Evolutionary conservation across 2,329 filamentous ascomycete species (phyloP), one percentile per base, ranked within the genome.

Genomic region (Didymosphaeria variabile): DNA sequence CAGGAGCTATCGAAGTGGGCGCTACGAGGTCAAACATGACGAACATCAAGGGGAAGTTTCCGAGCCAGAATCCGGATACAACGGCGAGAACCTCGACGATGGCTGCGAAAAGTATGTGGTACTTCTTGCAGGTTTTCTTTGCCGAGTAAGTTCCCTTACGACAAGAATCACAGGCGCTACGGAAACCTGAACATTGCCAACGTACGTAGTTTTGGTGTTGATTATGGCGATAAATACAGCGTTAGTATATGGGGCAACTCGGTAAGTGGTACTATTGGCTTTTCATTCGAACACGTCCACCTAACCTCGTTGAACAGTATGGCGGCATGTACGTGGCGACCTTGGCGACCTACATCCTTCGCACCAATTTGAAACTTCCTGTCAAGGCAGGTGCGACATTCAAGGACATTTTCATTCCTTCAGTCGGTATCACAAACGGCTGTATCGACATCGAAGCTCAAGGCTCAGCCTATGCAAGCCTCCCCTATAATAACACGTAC

Each of bases 401-500:
- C 69, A 17, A 59, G 62, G 58, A 12, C n/a, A 51, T 61, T 29
- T 26, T 9, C 21, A 15, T 60, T 2, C 55, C 68, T 32, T 50
- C 53, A 0, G 34, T 62, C n/a, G 61, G 63, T 6, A 61, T 58
- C 53, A 58, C n/a, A 19, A 63, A 56, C 52, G 61, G 47, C 50
- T 65, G 23, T 44, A 15, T 62, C 17, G 59, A 62, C 34, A 10
- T 55, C 17, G 21, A 31, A 5, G 19, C 32, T 15, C 49, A 57
- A 46, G 42, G 10, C 17, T 9, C 19, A 3, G 49, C 49, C 15
- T 62, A 58, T 31, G 36, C 57, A 0, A 64, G 78, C 1, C 80
- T 85, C 53, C 79, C 84, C 0, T 82, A 80, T 68, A 84, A 86
- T 70, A 86, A 86, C 61, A 85, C 85, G 13, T 87, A 86, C 63